Percentiles rank a stretch among this genome's conserved stretches.
These are phyloP conservation scores for Coemansia brasiliensis DNA, from an alignment of 192 early-diverging fungal genomes.

Conservation along the genomic window DNA sequence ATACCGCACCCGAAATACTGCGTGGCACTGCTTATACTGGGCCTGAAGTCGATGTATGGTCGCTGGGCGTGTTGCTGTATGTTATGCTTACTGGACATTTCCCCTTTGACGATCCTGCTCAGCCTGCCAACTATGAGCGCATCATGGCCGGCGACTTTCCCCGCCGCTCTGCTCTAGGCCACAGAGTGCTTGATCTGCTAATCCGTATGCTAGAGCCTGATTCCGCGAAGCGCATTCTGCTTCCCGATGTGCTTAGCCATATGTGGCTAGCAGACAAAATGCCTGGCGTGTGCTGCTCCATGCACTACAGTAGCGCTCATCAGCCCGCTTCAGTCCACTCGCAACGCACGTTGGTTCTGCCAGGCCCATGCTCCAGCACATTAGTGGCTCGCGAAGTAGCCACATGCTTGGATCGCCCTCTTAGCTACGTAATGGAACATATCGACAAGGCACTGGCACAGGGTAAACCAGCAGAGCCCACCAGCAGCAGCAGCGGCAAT, in stretches of 20 bases:
- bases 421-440: constrained; percentile 26
- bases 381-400: constrained; percentile 39
- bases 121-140: constrained; percentile 56
- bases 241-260: constrained; percentile 33
- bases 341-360: constrained; percentile 27
- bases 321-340: constrained; percentile 12
- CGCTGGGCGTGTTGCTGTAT: constrained; percentile 83
- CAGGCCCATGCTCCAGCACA: constrained; percentile 25
- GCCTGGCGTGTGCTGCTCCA: background rate
- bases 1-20: constrained; percentile 82
- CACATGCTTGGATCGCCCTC: constrained; percentile 37
- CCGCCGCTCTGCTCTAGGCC: constrained; percentile 38
- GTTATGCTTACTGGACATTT: constrained; percentile 72
- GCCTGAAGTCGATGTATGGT: constrained; percentile 88
- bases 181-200: constrained; percentile 42
- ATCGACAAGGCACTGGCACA: constrained; percentile 30
- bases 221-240: constrained; percentile 29
- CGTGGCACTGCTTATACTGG: constrained; percentile 61
- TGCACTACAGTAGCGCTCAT: too few species aligned
- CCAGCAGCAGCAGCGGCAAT: background rate
- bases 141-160: constrained; percentile 58
- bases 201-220: constrained; percentile 51
- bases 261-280: constrained; percentile 26
- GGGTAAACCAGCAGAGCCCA: constrained; percentile 4
- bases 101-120: constrained; percentile 61